Percentiles rank a stretch among this genome's conserved stretches.
phyloP scores from a whole-genome alignment of 192 early-diverging fungal genomes.

The Phycomyces nitens region DNA sequence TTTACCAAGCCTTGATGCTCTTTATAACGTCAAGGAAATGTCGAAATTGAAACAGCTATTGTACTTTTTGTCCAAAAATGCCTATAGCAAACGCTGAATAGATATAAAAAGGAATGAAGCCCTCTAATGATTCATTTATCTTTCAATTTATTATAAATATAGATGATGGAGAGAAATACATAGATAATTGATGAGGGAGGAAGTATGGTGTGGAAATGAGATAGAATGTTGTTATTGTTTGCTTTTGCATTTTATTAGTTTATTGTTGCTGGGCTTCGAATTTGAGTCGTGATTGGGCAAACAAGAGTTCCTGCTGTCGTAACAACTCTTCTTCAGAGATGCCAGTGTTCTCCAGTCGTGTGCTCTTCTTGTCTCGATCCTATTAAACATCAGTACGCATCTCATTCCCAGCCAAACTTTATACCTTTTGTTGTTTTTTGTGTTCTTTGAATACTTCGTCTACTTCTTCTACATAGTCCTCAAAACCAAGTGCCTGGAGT shows the following conservation, averaged over 20 bases:
- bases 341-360: constrained; percentile 73
- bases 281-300: constrained; percentile 81
- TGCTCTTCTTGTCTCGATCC: constrained; percentile 81
- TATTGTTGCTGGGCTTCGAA: constrained; percentile 59
- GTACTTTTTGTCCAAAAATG: too few species aligned
- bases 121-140: too few species aligned
- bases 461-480: constrained; percentile 84
- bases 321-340: constrained; percentile 83
- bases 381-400: constrained; percentile 25
- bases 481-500: constrained; percentile 89
- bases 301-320: constrained; percentile 80
- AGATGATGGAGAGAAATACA: constrained; percentile 2
- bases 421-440: constrained; percentile 77
- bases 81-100: too few species aligned
- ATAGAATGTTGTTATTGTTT: background rate
- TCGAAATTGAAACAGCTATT: too few species aligned
- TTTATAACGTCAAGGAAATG: too few species aligned
- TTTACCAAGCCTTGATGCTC: too few species aligned
- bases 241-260: background rate
- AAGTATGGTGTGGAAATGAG: constrained; percentile 1
- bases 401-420: too few species aligned
- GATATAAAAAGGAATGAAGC: too few species aligned
- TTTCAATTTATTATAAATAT: background rate
- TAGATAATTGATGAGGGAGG: background rate
- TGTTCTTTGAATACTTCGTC: constrained; percentile 88